These are phyloP conservation scores for Mucor circinelloides DNA, from an alignment of 371 early-diverging fungal species.

Conservation along the genomic window DNA sequence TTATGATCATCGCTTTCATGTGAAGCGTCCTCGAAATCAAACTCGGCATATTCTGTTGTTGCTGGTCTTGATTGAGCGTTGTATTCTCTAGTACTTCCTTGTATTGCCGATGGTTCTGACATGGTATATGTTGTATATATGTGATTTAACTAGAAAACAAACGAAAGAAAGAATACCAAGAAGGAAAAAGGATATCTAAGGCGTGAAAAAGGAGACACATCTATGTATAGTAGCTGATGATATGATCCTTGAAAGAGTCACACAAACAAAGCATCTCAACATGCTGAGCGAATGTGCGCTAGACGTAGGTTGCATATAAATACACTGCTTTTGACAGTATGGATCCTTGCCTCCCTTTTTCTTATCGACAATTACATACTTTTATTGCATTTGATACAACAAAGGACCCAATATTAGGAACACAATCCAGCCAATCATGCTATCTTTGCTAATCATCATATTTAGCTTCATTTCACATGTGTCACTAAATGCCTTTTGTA, in stretches of 20 bases:
- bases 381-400: neutral
- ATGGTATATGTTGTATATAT: neutral
- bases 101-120: neutral
- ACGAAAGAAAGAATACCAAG: neutral
- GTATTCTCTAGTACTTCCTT: neutral
- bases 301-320: too few relatives aligned
- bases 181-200: neutral
- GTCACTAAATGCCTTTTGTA: neutral
- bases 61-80: neutral
- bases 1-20: conserved; percentile 31
- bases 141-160: neutral
- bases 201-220: neutral
- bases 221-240: neutral
- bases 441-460: neutral
- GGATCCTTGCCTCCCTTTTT: neutral
- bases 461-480: neutral
- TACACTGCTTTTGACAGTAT: neutral
- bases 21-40: conserved; percentile 44
- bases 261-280: neutral
- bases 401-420: neutral
- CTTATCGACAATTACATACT: too few relatives aligned
- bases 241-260: neutral
- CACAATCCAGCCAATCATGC: neutral
- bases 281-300: neutral
- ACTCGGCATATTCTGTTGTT: conserved; percentile 35